A percentile compares a stretch with the other conserved stretches of the same genome.
phyloP scores from a whole-genome alignment of 306 rosid species.

The Acmispon strigosus region DNA sequence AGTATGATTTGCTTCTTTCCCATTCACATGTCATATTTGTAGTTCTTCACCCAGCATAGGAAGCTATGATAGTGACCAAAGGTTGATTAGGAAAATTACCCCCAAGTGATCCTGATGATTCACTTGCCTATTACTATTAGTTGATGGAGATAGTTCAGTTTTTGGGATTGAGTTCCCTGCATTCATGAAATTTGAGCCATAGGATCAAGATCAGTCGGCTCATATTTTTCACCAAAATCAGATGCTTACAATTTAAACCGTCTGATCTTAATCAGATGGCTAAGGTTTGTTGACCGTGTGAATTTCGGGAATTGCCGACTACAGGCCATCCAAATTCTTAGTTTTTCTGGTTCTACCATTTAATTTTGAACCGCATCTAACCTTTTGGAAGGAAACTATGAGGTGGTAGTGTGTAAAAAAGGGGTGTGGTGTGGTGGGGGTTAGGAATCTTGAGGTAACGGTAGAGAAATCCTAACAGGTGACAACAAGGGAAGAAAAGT shows the following conservation, averaged over 20 bases:
- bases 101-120: conserved; percentile 24
- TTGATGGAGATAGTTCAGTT: background rate
- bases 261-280: too few species aligned
- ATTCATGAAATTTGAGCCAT: too few species aligned
- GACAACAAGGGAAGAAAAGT: conserved; percentile 33
- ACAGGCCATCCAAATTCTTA: too few species aligned
- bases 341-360: background rate
- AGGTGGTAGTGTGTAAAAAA: background rate
- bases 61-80: conserved; percentile 23
- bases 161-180: too few species aligned
- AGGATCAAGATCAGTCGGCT: too few species aligned
- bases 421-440: background rate
- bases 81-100: conserved; percentile 11
- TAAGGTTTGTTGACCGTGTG: too few species aligned
- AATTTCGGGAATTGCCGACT: too few species aligned
- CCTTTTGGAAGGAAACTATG: background rate
- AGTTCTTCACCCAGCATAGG: conserved; percentile 4
- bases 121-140: conserved; percentile 21
- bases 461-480: conserved; percentile 16
- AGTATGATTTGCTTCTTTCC: conserved; percentile 8
- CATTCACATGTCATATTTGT: conserved; percentile 25
- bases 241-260: too few species aligned
- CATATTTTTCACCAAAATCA: too few species aligned
- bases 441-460: background rate
- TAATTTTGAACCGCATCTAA: background rate